Evolutionary conservation across 2,329 filamentous ascomycete species (phyloP).

Genomic region (Fusarium tupiense): DNA sequence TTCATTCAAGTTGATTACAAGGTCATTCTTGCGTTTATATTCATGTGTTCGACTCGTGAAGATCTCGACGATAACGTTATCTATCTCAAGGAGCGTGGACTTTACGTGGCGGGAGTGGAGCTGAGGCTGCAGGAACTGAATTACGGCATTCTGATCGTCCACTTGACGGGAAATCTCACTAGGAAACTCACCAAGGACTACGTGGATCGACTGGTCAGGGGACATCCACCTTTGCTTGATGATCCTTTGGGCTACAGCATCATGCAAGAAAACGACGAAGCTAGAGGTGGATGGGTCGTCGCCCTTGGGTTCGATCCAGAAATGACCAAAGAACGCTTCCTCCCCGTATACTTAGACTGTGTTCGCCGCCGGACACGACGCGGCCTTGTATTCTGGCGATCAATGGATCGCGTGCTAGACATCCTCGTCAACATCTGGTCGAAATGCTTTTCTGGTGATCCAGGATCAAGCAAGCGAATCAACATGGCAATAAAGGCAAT

Average conservation of each 20-base stretch:
- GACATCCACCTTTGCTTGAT: neutral
- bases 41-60: neutral
- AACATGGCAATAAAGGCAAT: neutral
- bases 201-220: neutral
- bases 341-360: neutral
- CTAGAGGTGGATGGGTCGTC: neutral
- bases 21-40: neutral
- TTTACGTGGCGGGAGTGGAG: neutral
- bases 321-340: neutral
- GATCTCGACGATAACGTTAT: too few relatives aligned
- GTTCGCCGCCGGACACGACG: fast-evolving
- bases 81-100: too few relatives aligned
- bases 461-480: too few relatives aligned
- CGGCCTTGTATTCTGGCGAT: neutral
- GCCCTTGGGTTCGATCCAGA: neutral
- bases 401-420: neutral
- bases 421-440: neutral
- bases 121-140: fast-evolving
- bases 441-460: too few relatives aligned
- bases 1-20: neutral
- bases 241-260: neutral
- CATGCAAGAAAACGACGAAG: neutral
- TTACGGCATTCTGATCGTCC: neutral
- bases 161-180: fast-evolving
- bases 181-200: neutral